Base-by-base conservation (phyloP, 2,329 filamentous ascomycete genomes). In the Xylariaceae sp. region DNA sequence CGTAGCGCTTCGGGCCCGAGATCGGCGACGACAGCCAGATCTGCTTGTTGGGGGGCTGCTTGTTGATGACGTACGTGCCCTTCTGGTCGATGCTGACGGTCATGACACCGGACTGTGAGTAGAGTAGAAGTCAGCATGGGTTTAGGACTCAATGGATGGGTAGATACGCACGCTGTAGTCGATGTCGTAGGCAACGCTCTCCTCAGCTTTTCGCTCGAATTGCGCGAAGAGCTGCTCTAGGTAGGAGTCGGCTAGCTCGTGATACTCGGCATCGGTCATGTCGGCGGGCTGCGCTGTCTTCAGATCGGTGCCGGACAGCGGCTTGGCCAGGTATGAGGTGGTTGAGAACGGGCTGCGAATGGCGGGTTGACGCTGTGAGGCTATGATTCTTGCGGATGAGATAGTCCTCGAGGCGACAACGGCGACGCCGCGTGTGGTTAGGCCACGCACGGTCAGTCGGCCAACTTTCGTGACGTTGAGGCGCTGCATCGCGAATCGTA, bases 11-110 rank as follows among this genome's bases (percentile, higher is more conserved):
- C 12, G 94, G 94, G 0, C 94, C 94, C 6, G 89, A 91, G 47
- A 90, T 75, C 4, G 94, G 94, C 39, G 90, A 95, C 35, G 89
- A 94, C 41, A 97, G 82, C 94, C 94, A 99, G 65, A 99, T 96
- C 67, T 87, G 94, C 76, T 90, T 94, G 77, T 96, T 97, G 17
- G 92, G 90, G 0, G 94, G 94, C 70, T 99, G 94, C 71, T 99
- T 99, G 81, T 99, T 99, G 72, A 99, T 80, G 52, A 99, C 89
- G 66, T 95, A 99, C 30, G 83, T 92, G 54, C 91, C 90, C 44
- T 82, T 75, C 11, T 77, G 74, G 1, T 83, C 81, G 60, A 89
- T 82, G 6, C 74, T 77, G 62, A 97, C 76, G 55, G 85, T 90
- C 60, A 97, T 78, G 48, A 97, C 90, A 48, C 94, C 92, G 47